Conservation (phyloP, 2,329 filamentous ascomycete genomes). For the Aaosphaeria pasadenensis region DNA sequence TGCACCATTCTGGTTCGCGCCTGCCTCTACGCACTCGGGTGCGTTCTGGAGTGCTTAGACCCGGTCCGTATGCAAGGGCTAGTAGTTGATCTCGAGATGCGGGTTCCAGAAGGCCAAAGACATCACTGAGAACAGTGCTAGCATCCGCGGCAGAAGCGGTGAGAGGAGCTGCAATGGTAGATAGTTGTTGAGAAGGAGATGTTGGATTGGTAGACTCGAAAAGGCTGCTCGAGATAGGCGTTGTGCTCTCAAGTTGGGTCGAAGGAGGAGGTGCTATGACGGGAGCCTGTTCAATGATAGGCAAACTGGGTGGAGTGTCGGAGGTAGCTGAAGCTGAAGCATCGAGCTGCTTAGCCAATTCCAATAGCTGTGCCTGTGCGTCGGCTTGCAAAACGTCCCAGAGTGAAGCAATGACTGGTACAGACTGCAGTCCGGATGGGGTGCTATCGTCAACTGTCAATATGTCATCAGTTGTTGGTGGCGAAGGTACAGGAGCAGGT, state of each 20-base stretch:
- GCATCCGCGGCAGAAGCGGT: conserved; percentile 2
- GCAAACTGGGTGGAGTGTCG: background rate
- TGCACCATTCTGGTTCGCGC: background rate
- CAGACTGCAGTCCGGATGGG: background rate
- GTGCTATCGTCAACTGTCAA: background rate
- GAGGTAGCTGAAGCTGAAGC: background rate
- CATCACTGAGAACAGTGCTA: conserved; percentile 3
- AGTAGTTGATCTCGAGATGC: conserved; percentile 5
- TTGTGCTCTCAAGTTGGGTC: background rate
- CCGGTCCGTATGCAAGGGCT: background rate
- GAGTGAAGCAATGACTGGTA: background rate
- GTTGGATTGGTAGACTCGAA: background rate
- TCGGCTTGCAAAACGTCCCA: background rate
- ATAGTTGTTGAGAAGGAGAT: background rate
- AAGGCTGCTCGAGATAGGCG: background rate
- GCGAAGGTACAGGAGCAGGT: background rate
- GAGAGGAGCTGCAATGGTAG: background rate
- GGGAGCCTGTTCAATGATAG: background rate
- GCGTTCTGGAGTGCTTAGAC: background rate
- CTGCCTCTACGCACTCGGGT: background rate
- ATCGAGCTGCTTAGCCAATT: background rate
- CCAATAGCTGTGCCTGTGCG: background rate
- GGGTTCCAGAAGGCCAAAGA: conserved; percentile 7
- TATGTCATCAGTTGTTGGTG: background rate
- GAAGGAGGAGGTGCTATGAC: background rate